Evolutionary conservation across 2,329 filamentous ascomycete genomes (phyloP).

Genomic region (Clarireedia paspali): DNA sequence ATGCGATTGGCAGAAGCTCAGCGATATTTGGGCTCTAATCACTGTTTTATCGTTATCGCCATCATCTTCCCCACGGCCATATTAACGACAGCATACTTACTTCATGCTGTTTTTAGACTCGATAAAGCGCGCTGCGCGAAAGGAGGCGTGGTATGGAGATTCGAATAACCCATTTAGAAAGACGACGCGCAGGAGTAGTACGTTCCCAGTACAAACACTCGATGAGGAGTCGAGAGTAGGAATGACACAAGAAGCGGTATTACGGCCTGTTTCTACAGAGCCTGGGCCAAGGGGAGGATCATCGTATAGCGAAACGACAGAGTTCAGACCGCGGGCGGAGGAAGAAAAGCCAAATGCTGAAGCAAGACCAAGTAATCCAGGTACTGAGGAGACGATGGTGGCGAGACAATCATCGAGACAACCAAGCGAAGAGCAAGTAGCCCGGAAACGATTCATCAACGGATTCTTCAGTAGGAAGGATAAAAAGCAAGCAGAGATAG

Average conservation of each 20-base stretch:
- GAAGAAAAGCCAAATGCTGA: constrained; percentile 6
- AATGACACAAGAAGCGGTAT: background rate
- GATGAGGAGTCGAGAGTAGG: constrained; percentile 10
- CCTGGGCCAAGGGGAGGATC: constrained; percentile 9
- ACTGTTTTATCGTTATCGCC: too few species aligned
- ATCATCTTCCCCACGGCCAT: background rate
- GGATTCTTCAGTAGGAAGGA: constrained; percentile 15
- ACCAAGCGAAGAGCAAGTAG: constrained; percentile 16
- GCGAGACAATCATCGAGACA: constrained; percentile 10
- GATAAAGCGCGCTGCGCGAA: constrained; percentile 24
- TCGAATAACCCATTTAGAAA: constrained; percentile 26
- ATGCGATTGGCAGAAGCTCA: background rate
- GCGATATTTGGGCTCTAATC: background rate
- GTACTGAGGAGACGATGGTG: constrained; percentile 12
- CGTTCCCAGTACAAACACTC: background rate
- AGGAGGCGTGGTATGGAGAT: constrained; percentile 28
- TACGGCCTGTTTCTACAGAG: constrained; percentile 13
- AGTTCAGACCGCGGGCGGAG: constrained; percentile 7
- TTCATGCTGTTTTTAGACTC: constrained; percentile 18
- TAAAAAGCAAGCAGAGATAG: constrained; percentile 1
- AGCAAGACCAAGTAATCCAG: constrained; percentile 15
- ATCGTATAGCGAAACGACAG: constrained; percentile 7
- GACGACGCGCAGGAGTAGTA: constrained; percentile 16
- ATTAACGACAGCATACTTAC: constrained; percentile 1
- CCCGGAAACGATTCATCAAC: constrained; percentile 16